Evolutionary conservation across 176 grass and related monocot species (phyloP).

Genomic region (Areca catechu): DNA sequence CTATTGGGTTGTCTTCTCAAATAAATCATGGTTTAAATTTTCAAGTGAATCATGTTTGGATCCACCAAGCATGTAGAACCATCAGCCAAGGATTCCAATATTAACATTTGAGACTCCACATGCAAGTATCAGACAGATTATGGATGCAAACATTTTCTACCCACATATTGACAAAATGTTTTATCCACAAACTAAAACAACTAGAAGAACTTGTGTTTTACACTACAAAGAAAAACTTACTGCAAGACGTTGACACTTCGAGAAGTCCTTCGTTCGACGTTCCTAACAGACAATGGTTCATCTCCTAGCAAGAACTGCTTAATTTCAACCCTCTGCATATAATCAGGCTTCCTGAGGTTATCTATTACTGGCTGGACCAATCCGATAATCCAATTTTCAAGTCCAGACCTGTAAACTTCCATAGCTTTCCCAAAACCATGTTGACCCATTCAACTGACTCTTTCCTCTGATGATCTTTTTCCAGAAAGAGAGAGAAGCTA

Average conservation of each 20-base stretch:
- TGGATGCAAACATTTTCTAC: too few relatives aligned
- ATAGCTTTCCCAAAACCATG: slow-evolving; percentile 94
- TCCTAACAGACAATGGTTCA: slow-evolving; percentile 76
- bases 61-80: too few relatives aligned
- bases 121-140: too few relatives aligned
- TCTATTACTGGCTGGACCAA: slow-evolving; percentile 90
- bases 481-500: slow-evolving; percentile 82
- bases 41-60: too few relatives aligned
- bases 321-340: slow-evolving; percentile 90
- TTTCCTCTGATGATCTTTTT: slow-evolving; percentile 95
- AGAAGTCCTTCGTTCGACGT: slow-evolving; percentile 87
- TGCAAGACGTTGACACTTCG: slow-evolving; percentile 75
- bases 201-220: neutral
- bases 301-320: slow-evolving; percentile 93
- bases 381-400: slow-evolving; percentile 88
- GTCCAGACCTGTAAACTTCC: slow-evolving; percentile 91
- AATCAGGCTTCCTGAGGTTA: slow-evolving; percentile 73
- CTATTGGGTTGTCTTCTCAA: too few relatives aligned
- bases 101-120: too few relatives aligned
- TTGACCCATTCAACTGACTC: slow-evolving; percentile 99
- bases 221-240: slow-evolving; percentile 27
- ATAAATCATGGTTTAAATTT: too few relatives aligned
- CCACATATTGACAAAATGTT: too few relatives aligned
- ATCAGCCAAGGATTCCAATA: too few relatives aligned
- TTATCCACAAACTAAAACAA: neutral